These are phyloP conservation scores for Stachybotrys chartarum DNA, from an alignment of 2,329 filamentous ascomycete species.

Conservation along the genomic window DNA sequence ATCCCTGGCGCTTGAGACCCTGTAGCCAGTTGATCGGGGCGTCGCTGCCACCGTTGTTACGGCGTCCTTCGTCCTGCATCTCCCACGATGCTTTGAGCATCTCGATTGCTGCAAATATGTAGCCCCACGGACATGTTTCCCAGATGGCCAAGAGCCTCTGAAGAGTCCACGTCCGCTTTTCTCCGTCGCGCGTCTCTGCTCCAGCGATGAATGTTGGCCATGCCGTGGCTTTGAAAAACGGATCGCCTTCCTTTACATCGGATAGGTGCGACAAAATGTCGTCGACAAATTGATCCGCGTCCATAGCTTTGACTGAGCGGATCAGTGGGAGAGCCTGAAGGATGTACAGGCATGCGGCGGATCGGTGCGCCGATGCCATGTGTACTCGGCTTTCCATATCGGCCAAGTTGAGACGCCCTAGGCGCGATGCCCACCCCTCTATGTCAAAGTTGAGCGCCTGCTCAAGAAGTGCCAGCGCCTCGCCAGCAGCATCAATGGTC, in stretches of 20 bases:
- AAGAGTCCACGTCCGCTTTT: slow-evolving; percentile 44
- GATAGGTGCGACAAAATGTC: slow-evolving; percentile 45
- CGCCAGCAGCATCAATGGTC: slow-evolving; percentile 23
- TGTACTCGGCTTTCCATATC: slow-evolving; percentile 35
- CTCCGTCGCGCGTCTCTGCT: slow-evolving; percentile 41
- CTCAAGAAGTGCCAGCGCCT: slow-evolving; percentile 30
- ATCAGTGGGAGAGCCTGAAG: slow-evolving; percentile 33
- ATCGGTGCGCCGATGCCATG: slow-evolving; percentile 38
- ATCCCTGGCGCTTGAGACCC: slow-evolving; percentile 33
- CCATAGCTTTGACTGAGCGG: slow-evolving; percentile 27
- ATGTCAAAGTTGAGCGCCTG: slow-evolving; percentile 35
- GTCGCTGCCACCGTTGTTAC: slow-evolving; percentile 8
- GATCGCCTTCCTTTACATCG: slow-evolving; percentile 37
- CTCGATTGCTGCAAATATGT: slow-evolving; percentile 42
- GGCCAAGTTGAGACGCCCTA: slow-evolving; percentile 26
- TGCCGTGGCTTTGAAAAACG: slow-evolving; percentile 52
- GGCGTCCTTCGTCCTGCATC: slow-evolving; percentile 25
- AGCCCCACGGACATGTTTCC: slow-evolving; percentile 40
- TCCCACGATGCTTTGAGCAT: slow-evolving; percentile 40
- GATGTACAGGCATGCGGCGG: slow-evolving; percentile 40
- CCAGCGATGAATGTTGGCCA: slow-evolving; percentile 54
- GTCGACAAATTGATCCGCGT: slow-evolving; percentile 35
- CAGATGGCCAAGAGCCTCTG: slow-evolving; percentile 37
- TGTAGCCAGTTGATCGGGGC: slow-evolving; percentile 31
- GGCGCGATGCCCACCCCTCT: slow-evolving; percentile 30